Base-by-base conservation (phyloP, 2,329 filamentous ascomycete species). In the Colletotrichum filicis region DNA sequence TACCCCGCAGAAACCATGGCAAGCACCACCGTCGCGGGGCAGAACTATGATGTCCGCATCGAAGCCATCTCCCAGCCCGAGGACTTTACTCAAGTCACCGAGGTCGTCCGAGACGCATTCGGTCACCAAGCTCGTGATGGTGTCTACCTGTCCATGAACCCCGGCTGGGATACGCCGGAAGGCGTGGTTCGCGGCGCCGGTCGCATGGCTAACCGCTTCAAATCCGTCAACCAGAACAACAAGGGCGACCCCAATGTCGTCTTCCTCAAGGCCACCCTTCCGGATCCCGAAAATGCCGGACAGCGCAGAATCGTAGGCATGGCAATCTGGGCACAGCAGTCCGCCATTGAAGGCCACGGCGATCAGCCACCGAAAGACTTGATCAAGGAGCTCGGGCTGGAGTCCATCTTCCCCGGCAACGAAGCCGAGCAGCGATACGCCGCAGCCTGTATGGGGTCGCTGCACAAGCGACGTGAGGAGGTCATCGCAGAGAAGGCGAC, bases 241-340 rank as follows among this genome's bases (percentile, higher is more conserved):
- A 74, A 83, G 46, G 86, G 87, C n/a, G 77, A 84, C 9, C 82
- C 83, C 1, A 89, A 88, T 76, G 86, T 84, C 1, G 66, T 90
- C 1, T 90, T 87, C 73, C 81, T 91, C 73, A 90, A 90, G 73
- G 89, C 88, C 1, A 89, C 86, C 0, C 59, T 89, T 1, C 78
- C 83, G 0, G 79, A 80, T 68, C 79, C 81, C 1, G 75, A 83
- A 1, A 37, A 19, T 9, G 6, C 9, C 35, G 71, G 71, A 5
- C 56, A 65, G 30, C 79, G 79, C 53, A 65, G 75, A 9, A 81
- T 90, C n/a, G 89, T 82, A 11, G 89, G 89, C 19, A 72, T 88
- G 32, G 88, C 89, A 3, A 86, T 90, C 68, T 91, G 89, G 89
- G 76, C 82, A 9, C 89, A 91, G 74, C 78, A 82, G 0, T 90